These are phyloP conservation scores for Hypoxylon fuscum DNA, from an alignment of 495 filamentous ascomycete genomes.

Conservation along the genomic window DNA sequence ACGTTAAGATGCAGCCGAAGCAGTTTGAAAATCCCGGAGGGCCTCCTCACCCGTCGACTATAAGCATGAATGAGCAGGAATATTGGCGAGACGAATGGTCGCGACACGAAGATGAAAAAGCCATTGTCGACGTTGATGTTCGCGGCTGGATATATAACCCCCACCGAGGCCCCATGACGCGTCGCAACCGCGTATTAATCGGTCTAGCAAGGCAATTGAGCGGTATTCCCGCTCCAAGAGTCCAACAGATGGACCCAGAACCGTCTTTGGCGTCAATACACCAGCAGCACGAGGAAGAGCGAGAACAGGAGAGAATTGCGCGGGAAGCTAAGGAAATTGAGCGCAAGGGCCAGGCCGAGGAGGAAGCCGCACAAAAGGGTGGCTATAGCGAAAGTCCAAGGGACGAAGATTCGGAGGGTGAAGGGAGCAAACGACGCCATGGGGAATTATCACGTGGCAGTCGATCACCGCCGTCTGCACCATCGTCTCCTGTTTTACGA, in stretches of 20 bases:
- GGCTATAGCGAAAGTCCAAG: conserved; percentile 57
- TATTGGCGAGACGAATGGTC: conserved; percentile 78
- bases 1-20: conserved; percentile 56
- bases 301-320: conserved; percentile 69
- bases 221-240: conserved; percentile 76
- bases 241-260: conserved; percentile 34
- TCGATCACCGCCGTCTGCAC: conserved; percentile 37
- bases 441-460: conserved; percentile 20
- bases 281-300: conserved; percentile 53
- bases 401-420: conserved; percentile 45
- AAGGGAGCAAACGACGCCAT: conserved; percentile 28
- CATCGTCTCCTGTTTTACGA: conserved; percentile 42
- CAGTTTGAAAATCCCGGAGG: conserved; percentile 33
- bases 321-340: conserved; percentile 79
- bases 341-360: conserved; percentile 72
- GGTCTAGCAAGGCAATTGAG: conserved; percentile 84
- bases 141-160: conserved; percentile 94
- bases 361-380: conserved; percentile 72
- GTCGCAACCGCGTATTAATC: conserved; percentile 85
- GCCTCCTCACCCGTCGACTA: conserved; percentile 25
- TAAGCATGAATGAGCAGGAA: conserved; percentile 61
- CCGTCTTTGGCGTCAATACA: conserved; percentile 33
- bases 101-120: conserved; percentile 75
- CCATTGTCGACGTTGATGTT: conserved; percentile 91
- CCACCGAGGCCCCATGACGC: conserved; percentile 82